phyloP scores from a whole-genome alignment of 495 filamentous ascomycete species.

The Talaromyces nanjingensis region DNA sequence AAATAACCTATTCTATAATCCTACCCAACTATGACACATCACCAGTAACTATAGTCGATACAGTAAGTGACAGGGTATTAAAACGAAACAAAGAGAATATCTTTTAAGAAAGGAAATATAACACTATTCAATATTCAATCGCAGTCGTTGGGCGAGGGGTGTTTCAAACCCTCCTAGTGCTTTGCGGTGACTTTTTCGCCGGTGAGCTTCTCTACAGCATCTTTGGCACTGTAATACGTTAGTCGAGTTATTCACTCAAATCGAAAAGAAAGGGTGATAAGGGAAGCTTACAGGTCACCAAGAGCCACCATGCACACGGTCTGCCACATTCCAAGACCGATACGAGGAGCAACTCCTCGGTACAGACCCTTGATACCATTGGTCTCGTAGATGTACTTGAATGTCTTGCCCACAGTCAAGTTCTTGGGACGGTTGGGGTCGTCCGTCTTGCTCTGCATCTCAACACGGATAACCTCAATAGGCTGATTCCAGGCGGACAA shows the following conservation, averaged over 20 bases:
- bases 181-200: constrained; percentile 92
- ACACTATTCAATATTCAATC: background rate
- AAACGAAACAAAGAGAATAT: background rate
- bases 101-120: background rate
- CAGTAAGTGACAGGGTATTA: constrained; percentile 1
- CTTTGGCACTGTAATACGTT: constrained; percentile 66
- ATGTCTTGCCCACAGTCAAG: constrained; percentile 88
- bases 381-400: constrained; percentile 83
- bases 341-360: constrained; percentile 87
- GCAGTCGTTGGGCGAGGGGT: constrained; percentile 26
- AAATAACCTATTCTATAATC: background rate
- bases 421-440: constrained; percentile 98
- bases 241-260: background rate
- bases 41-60: background rate
- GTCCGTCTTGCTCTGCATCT: constrained; percentile 99
- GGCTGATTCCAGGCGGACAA: constrained; percentile 98
- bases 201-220: constrained; percentile 93
- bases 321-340: constrained; percentile 96
- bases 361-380: constrained; percentile 93
- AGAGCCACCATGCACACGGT: constrained; percentile 99
- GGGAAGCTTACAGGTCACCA: constrained; percentile 84
- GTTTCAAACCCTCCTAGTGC: constrained; percentile 68
- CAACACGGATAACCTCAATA: constrained; percentile 98
- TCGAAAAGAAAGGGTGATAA: background rate
- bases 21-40: background rate